Evolutionary conservation across 306 rosid species (phyloP).

Genomic region (barrel medic (Medicago truncatula)): DNA sequence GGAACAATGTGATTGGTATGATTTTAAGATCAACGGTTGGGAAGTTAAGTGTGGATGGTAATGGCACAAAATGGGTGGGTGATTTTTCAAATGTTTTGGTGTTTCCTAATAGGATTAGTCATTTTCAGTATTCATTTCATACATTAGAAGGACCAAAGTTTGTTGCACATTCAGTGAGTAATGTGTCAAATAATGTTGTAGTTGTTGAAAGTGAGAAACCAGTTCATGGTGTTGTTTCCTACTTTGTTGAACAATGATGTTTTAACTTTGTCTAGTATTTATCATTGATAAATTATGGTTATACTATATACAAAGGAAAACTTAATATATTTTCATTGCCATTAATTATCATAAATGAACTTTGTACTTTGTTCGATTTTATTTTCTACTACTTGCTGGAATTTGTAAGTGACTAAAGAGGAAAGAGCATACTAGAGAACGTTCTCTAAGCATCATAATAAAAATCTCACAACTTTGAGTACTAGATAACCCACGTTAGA

Average conservation of each 20-base stretch:
- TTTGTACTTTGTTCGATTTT: too few species aligned
- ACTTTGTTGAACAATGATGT: conserved; percentile 35
- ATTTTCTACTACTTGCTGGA: too few species aligned
- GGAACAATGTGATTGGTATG: conserved; percentile 63
- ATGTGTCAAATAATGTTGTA: conserved; percentile 59
- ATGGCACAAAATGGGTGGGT: conserved; percentile 63
- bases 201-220: conserved; percentile 48
- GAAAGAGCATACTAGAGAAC: too few species aligned
- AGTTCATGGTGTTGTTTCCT: conserved; percentile 42
- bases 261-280: background rate
- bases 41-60: conserved; percentile 44
- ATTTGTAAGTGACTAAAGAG: too few species aligned
- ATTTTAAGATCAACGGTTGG: conserved; percentile 58
- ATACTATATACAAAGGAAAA: too few species aligned
- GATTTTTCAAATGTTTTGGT: conserved; percentile 56
- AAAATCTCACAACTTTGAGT: too few species aligned
- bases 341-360: too few species aligned
- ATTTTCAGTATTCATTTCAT: conserved; percentile 59
- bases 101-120: conserved; percentile 52
- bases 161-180: conserved; percentile 55
- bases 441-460: too few species aligned
- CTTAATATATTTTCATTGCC: too few species aligned
- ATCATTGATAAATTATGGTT: background rate
- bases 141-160: conserved; percentile 46
- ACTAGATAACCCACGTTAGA: too few species aligned